These are phyloP conservation scores for Penicillium sp. DNA, from an alignment of 2,329 filamentous ascomycete genomes.

Conservation along the genomic window DNA sequence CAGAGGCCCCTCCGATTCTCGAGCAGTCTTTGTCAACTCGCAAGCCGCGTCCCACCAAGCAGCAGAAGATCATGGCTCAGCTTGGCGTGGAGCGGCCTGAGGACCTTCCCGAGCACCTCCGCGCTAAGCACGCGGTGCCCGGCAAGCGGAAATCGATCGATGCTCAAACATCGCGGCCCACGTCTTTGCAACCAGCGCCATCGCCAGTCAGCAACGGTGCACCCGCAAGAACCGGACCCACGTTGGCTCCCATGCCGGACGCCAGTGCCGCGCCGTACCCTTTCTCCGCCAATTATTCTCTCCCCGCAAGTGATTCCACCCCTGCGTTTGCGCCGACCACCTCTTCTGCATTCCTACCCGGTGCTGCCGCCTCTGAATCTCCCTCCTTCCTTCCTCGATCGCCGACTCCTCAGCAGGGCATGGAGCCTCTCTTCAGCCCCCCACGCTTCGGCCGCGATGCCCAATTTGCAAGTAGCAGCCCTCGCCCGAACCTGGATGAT, in stretches of 20 bases:
- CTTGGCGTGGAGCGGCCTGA: conserved; percentile 88
- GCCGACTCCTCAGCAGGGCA: conserved; percentile 39
- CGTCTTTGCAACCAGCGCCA: conserved; percentile 35
- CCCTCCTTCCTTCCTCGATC: conserved; percentile 44
- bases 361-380: conserved; percentile 33
- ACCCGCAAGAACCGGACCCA: conserved; percentile 35
- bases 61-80: conserved; percentile 90
- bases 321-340: conserved; percentile 40
- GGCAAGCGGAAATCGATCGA: conserved; percentile 70
- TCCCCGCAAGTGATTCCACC: conserved; percentile 39
- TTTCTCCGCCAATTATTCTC: conserved; percentile 43
- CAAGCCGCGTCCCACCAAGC: conserved; percentile 93
- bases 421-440: conserved; percentile 48
- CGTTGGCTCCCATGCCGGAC: conserved; percentile 36
- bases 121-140: conserved; percentile 72
- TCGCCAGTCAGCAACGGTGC: conserved; percentile 34
- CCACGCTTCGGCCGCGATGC: conserved; percentile 40
- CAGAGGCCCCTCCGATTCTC: conserved; percentile 79
- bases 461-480: conserved; percentile 38
- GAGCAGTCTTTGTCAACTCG: conserved; percentile 88
- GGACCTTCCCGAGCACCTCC: conserved; percentile 79
- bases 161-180: conserved; percentile 31
- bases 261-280: conserved; percentile 37
- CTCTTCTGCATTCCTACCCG: conserved; percentile 40
- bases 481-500: conserved; percentile 45